phyloP scores from a whole-genome alignment of 2,329 filamentous ascomycete species.

The Neodidymelliopsis sp. region DNA sequence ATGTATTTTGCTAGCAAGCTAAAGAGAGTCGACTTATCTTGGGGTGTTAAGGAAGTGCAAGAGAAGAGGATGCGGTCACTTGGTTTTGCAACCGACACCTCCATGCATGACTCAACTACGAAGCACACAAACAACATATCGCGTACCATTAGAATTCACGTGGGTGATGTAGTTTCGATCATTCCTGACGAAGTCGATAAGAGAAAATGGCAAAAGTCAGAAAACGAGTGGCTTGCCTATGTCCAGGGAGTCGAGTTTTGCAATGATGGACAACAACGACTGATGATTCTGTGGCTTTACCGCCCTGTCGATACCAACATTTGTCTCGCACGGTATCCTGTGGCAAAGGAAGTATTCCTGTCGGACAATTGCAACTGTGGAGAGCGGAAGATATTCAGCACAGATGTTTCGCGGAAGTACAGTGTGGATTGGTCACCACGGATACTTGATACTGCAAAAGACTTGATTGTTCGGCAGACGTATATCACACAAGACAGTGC shows the following conservation, averaged over 20 bases:
- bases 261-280: conserved; percentile 49
- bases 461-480: conserved; percentile 73
- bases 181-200: conserved; percentile 57
- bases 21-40: conserved; percentile 32
- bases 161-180: conserved; percentile 61
- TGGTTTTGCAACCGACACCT: conserved; percentile 23
- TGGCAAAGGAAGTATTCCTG: conserved; percentile 76
- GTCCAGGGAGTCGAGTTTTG: conserved; percentile 61
- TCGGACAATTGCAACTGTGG: conserved; percentile 78
- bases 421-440: conserved; percentile 65
- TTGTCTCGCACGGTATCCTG: conserved; percentile 71
- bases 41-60: conserved; percentile 13
- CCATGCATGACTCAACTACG: neutral
- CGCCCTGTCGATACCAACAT: conserved; percentile 75
- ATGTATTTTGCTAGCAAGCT: conserved; percentile 67
- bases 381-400: conserved; percentile 58
- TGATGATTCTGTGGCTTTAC: conserved; percentile 79
- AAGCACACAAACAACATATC: conserved; percentile 1
- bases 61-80: conserved; percentile 23
- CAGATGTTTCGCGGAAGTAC: conserved; percentile 66
- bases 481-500: conserved; percentile 67
- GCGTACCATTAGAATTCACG: neutral
- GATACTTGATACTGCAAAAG: conserved; percentile 51
- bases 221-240: conserved; percentile 72
- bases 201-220: conserved; percentile 62